These are phyloP conservation scores for Solanum megistacrolobum DNA, from an alignment of 257 asterid species.

Conservation along the genomic window DNA sequence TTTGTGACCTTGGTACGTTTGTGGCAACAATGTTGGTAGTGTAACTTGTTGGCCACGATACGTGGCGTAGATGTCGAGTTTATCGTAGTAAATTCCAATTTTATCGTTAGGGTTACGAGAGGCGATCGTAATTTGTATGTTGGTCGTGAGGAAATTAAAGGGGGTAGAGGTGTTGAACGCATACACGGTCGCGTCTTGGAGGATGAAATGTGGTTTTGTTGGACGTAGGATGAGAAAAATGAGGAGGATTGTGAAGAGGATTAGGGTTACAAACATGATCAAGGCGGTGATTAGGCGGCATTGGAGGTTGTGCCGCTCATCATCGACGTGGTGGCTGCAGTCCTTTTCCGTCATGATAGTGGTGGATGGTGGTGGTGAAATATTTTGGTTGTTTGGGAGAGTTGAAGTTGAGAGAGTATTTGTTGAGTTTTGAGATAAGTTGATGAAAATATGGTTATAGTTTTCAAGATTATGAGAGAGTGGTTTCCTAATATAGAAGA, in stretches of 20 bases:
- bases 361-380: background rate
- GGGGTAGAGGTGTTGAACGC: slow-evolving; percentile 52
- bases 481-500: background rate
- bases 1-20: slow-evolving; percentile 50
- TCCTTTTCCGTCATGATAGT: slow-evolving; percentile 38
- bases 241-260: slow-evolving; percentile 45
- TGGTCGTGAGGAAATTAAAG: slow-evolving; percentile 33
- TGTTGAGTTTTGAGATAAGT: background rate
- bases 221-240: slow-evolving; percentile 65
- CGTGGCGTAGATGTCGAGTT: slow-evolving; percentile 38
- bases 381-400: background rate
- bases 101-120: slow-evolving; percentile 50
- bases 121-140: slow-evolving; percentile 46
- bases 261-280: slow-evolving; percentile 5
- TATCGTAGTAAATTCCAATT: slow-evolving; percentile 53
- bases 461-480: background rate
- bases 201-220: slow-evolving; percentile 52
- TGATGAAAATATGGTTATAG: background rate
- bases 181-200: slow-evolving; percentile 59
- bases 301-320: slow-evolving; percentile 16
- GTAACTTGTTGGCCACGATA: slow-evolving; percentile 65
- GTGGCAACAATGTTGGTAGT: slow-evolving; percentile 33
- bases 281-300: slow-evolving; percentile 16
- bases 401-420: background rate
- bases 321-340: slow-evolving; percentile 39